Evolutionary conservation across 352 stramenopile species (phyloP).

Genomic region (Phytophthora pluvialis): DNA sequence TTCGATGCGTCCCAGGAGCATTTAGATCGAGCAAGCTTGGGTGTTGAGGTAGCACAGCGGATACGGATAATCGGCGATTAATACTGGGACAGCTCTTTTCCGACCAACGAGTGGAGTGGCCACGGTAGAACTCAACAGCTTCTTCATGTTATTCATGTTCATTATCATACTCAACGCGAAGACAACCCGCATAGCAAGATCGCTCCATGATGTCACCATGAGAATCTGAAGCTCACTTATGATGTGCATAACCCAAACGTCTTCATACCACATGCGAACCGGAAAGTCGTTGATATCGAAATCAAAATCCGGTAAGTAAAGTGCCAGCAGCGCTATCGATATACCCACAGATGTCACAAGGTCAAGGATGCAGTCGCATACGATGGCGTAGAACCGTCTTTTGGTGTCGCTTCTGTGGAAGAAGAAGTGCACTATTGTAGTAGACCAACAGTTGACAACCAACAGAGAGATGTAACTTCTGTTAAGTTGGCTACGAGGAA

Average conservation of each 20-base stretch:
- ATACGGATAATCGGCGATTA: background rate
- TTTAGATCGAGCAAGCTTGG: background rate
- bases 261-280: constrained; percentile 2
- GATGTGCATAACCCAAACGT: constrained; percentile 23
- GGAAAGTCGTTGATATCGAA: background rate
- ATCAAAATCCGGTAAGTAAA: constrained; percentile 30
- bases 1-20: too few species aligned
- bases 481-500: constrained; percentile 29
- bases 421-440: constrained; percentile 14
- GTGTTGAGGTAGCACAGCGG: background rate
- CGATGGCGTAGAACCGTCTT: constrained; percentile 15
- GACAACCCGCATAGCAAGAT: constrained; percentile 40
- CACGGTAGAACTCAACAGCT: constrained; percentile 12
- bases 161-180: constrained; percentile 46
- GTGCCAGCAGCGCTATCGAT: constrained; percentile 7
- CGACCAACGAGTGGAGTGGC: too few species aligned
- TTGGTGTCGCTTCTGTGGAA: constrained; percentile 1
- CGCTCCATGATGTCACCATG: constrained; percentile 43
- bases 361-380: constrained; percentile 30
- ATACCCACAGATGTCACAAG: constrained; percentile 36
- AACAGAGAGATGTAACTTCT: constrained; percentile 29
- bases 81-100: background rate
- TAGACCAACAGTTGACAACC: constrained; percentile 38
- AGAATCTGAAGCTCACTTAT: constrained; percentile 43
- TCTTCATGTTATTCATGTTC: constrained; percentile 43